Conservation (phyloP, 768 basidiomycete species). For the Pholiota conissans region DNA sequence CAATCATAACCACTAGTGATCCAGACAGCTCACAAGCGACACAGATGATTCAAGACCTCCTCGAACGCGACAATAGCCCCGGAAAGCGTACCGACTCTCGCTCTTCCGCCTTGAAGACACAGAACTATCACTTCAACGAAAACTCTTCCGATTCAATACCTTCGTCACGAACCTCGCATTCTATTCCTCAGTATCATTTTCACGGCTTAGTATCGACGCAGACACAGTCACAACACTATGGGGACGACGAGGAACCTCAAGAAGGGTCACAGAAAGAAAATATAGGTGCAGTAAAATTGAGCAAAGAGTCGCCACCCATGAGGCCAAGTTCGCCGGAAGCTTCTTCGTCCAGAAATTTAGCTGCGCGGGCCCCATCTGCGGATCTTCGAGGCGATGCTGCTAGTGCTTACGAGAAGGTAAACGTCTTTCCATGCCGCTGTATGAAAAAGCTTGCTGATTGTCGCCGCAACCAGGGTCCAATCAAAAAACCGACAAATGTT, state of each 20-base stretch:
- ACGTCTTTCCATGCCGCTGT: neutral
- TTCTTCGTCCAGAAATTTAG: conserved; percentile 20
- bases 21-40: conserved; percentile 53
- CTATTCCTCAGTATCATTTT: conserved; percentile 52
- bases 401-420: conserved; percentile 24
- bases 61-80: conserved; percentile 25
- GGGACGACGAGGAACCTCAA: conserved; percentile 30
- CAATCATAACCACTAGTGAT: conserved; percentile 33
- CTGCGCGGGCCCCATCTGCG: conserved; percentile 25
- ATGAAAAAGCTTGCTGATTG: neutral
- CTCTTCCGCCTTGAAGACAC: conserved; percentile 16
- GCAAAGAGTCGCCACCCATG: conserved; percentile 12
- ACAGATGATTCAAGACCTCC: conserved; percentile 48
- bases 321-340: conserved; percentile 17
- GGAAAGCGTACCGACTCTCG: conserved; percentile 17
- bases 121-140: conserved; percentile 30
- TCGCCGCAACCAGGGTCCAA: conserved; percentile 12
- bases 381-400: conserved; percentile 23
- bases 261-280: conserved; percentile 60
- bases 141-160: conserved; percentile 41
- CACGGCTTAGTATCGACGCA: conserved; percentile 58
- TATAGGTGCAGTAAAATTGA: conserved; percentile 22
- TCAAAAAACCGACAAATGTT: conserved; percentile 20
- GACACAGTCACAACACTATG: conserved; percentile 45
- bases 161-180: conserved; percentile 32